These are phyloP conservation scores for Apophysomyces ossiformis DNA, from an alignment of 371 early-diverging fungal species.

Conservation along the genomic window DNA sequence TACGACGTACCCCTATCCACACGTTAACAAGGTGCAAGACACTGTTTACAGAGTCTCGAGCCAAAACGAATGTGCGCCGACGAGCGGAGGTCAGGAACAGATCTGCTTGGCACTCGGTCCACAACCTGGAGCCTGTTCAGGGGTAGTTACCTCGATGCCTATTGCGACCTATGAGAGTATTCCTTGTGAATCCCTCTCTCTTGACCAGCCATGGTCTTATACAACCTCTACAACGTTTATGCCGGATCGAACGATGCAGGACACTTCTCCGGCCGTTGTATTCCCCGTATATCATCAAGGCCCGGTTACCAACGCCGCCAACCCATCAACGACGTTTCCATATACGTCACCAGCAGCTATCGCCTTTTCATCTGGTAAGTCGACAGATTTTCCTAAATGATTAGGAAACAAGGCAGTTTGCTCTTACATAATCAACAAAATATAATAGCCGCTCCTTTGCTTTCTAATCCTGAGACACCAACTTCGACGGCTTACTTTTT, in stretches of 20 bases:
- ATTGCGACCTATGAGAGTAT: background rate
- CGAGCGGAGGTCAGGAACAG: background rate
- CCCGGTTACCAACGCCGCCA: background rate
- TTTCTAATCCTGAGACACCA: background rate
- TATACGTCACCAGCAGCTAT: background rate
- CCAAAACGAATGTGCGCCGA: background rate
- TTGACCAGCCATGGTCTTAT: background rate
- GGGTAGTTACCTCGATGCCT: background rate
- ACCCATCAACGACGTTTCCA: background rate
- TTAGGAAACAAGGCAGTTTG: too few relatives aligned
- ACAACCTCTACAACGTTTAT: background rate
- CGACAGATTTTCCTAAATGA: background rate
- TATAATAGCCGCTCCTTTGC: slow-evolving; percentile 3
- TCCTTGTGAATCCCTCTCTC: background rate
- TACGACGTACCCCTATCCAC: background rate
- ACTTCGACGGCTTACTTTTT: background rate
- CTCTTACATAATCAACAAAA: background rate
- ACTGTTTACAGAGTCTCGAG: background rate
- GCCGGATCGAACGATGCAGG: slow-evolving; percentile 9
- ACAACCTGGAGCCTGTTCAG: background rate
- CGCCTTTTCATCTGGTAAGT: background rate
- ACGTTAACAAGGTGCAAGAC: background rate
- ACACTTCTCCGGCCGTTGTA: slow-evolving; percentile 5
- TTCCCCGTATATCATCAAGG: background rate
- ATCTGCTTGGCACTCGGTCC: background rate